A percentile compares a stretch with the other conserved stretches of the same genome.
Evolutionary conservation across 2,329 filamentous ascomycete genomes (phyloP).

Genomic region (Fusarium nelsonii): DNA sequence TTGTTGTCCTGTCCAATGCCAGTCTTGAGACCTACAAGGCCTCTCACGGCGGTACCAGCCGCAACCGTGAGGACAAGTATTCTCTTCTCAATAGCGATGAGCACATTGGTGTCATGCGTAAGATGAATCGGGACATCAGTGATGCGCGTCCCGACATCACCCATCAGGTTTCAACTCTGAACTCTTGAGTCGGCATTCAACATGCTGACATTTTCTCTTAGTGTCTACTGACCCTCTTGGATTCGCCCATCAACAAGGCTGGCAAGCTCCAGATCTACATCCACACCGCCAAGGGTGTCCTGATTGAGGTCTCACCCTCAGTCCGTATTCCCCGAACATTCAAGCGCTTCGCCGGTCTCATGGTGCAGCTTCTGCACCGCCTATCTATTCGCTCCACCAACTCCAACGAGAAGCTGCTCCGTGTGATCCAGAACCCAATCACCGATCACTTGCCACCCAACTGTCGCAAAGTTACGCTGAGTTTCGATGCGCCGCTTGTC

Average conservation of each 20-base stretch:
- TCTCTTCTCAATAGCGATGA: slow-evolving; percentile 98
- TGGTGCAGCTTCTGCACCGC: slow-evolving; percentile 97
- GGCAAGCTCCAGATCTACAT: slow-evolving; percentile 99
- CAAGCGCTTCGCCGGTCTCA: slow-evolving; percentile 97
- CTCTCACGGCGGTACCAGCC: slow-evolving; percentile 76
- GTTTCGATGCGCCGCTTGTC: slow-evolving; percentile 90
- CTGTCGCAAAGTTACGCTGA: slow-evolving; percentile 96
- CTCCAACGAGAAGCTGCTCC: slow-evolving; percentile 96
- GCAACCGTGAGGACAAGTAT: slow-evolving; percentile 90
- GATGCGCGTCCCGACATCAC: slow-evolving; percentile 98
- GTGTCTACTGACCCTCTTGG: slow-evolving; percentile 96
- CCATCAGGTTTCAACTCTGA: slow-evolving; percentile 79
- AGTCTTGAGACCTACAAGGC: slow-evolving; percentile 98
- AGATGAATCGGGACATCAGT: slow-evolving; percentile 99
- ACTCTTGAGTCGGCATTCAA: slow-evolving; percentile 56
- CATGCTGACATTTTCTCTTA: slow-evolving; percentile 63
- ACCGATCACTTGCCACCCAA: slow-evolving; percentile 96
- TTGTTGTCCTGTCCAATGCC: slow-evolving; percentile 96
- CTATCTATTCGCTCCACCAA: slow-evolving; percentile 96
- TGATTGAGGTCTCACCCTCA: slow-evolving; percentile 98
- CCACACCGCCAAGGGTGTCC: slow-evolving; percentile 94
- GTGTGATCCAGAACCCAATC: slow-evolving; percentile 98
- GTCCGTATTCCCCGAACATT: slow-evolving; percentile 98
- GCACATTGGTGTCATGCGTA: slow-evolving; percentile 98
- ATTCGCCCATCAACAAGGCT: slow-evolving; percentile 98